Conservation (phyloP, 192 early-diverging fungal genomes). For the Coemansia sp. region DNA sequence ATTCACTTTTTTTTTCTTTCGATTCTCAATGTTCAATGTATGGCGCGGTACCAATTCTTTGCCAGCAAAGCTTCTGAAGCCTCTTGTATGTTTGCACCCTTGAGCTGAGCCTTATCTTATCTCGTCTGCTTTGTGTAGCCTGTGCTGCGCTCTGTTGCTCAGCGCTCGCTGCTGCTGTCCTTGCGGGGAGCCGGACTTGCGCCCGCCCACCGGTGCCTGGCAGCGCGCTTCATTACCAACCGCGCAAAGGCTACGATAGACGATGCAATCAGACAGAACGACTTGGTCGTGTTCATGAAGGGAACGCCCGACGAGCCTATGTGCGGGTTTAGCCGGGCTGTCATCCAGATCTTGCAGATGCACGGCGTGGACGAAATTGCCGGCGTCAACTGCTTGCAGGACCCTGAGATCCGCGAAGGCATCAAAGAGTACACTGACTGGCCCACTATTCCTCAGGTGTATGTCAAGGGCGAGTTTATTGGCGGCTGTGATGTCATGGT, state of each 20-base stretch:
- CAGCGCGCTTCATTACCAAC: constrained; percentile 35
- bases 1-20: neutral
- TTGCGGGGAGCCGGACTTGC: neutral
- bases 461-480: constrained; percentile 92
- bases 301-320: constrained; percentile 88
- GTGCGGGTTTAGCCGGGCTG: constrained; percentile 95
- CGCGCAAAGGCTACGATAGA: constrained; percentile 32
- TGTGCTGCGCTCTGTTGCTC: constrained; percentile 11
- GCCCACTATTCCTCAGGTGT: constrained; percentile 97
- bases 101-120: neutral
- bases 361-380: constrained; percentile 76
- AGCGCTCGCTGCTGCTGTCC: neutral
- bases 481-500: constrained; percentile 93
- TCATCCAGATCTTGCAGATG: constrained; percentile 83
- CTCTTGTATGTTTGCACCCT: neutral
- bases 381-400: constrained; percentile 81
- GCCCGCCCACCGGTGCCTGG: constrained; percentile 12
- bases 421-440: constrained; percentile 93
- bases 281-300: constrained; percentile 94
- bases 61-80: neutral
- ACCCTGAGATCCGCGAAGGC: constrained; percentile 86
- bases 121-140: constrained; percentile 14
- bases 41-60: neutral
- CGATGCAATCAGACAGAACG: constrained; percentile 59
- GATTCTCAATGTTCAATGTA: constrained; percentile 8